Conservation (phyloP, 192 early-diverging fungal genomes). For the Podila clonocystis region DNA sequence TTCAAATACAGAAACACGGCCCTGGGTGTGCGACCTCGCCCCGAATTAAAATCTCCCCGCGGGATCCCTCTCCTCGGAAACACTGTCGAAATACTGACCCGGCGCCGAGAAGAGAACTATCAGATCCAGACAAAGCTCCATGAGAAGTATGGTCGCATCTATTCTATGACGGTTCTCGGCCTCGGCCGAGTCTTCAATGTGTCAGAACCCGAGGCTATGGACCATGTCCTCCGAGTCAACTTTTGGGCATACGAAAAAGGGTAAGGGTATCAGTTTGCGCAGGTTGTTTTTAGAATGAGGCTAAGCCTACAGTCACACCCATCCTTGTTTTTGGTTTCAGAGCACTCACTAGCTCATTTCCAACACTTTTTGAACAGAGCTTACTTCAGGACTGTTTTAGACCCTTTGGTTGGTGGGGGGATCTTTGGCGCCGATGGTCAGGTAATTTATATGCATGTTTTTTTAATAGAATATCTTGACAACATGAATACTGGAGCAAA, state of each 20-base stretch:
- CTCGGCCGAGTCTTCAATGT: slow-evolving; percentile 27
- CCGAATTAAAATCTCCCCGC: slow-evolving; percentile 26
- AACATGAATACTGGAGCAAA: neutral
- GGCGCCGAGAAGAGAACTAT: neutral
- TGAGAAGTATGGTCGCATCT: slow-evolving; percentile 18
- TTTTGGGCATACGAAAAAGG: slow-evolving; percentile 46
- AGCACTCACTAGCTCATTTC: no score
- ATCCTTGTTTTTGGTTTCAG: no score
- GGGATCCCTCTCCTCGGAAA: slow-evolving; percentile 42
- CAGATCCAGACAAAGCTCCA: slow-evolving; percentile 13
- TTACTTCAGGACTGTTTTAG: neutral
- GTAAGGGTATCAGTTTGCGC: neutral
- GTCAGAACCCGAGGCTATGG: slow-evolving; percentile 10
- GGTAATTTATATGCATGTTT: neutral
- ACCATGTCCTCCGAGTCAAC: slow-evolving; percentile 31
- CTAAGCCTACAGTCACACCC: no score
- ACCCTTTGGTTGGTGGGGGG: slow-evolving; percentile 23
- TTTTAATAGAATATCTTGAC: neutral
- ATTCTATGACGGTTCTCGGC: slow-evolving; percentile 16
- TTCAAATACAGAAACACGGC: slow-evolving; percentile 16
- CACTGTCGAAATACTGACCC: neutral
- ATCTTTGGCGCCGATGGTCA: slow-evolving; percentile 43
- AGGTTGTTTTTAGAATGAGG: no score
- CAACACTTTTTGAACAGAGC: neutral
- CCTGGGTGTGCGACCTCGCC: slow-evolving; percentile 10